Conservation (phyloP, 345 rosid species). For the Populus ilicifolia region DNA sequence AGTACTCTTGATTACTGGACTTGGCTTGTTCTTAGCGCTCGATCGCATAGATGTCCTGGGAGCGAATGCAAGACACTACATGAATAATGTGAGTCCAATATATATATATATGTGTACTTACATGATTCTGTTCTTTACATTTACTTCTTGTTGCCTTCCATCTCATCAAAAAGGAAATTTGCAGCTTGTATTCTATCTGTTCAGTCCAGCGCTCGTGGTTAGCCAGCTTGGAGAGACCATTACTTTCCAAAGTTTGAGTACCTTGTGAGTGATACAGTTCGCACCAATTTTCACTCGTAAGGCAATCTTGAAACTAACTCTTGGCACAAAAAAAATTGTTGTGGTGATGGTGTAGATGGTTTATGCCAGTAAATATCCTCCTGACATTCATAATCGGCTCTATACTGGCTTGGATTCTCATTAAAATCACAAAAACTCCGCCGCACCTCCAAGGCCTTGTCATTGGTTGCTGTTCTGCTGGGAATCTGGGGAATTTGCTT, state of each 20-base stretch:
- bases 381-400: constrained; percentile 34
- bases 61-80: background rate
- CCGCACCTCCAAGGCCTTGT: constrained; percentile 41
- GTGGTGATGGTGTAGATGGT: constrained; percentile 37
- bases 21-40: background rate
- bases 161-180: background rate
- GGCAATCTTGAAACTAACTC: no score
- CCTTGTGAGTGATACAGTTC: constrained; percentile 21
- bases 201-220: constrained; percentile 35
- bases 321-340: no score
- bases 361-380: constrained; percentile 48
- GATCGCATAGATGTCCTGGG: background rate
- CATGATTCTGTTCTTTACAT: background rate
- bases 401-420: constrained; percentile 35
- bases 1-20: background rate
- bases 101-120: background rate
- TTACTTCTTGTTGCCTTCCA: background rate
- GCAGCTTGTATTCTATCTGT: background rate
- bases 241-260: background rate
- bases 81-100: background rate
- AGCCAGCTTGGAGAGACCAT: constrained; percentile 1
- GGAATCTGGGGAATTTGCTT: constrained; percentile 38
- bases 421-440: constrained; percentile 35
- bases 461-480: constrained; percentile 46
- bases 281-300: constrained; percentile 26